These are phyloP conservation scores for Pascua sp. DNA, from an alignment of 1,284 basidiomycete species.

Conservation along the genomic window DNA sequence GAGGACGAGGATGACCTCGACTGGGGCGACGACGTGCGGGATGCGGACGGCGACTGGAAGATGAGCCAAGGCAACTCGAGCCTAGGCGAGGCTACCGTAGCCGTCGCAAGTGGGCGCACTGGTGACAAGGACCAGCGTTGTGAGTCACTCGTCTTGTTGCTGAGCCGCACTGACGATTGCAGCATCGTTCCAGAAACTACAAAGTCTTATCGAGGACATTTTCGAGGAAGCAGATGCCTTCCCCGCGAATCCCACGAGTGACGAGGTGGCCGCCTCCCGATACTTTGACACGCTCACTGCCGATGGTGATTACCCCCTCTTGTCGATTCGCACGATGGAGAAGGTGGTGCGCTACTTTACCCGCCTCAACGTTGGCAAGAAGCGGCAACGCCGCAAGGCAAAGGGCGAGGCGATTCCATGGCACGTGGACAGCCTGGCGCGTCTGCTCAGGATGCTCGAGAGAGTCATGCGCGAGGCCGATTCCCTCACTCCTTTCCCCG, in stretches of 20 bases:
- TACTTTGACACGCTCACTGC: constrained; percentile 65
- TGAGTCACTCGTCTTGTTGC: constrained; percentile 39
- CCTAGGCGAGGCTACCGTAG: neutral
- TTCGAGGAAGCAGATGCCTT: constrained; percentile 83
- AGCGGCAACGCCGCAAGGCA: constrained; percentile 13
- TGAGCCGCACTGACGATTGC: constrained; percentile 3
- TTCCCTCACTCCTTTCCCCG: constrained; percentile 64
- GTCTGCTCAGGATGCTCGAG: constrained; percentile 71
- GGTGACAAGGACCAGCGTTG: constrained; percentile 73
- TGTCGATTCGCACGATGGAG: constrained; percentile 60
- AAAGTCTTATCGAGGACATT: constrained; percentile 70
- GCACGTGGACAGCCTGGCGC: constrained; percentile 60
- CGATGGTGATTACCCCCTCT: constrained; percentile 59
- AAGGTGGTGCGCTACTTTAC: constrained; percentile 55
- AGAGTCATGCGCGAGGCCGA: constrained; percentile 69
- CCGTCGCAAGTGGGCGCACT: constrained; percentile 45
- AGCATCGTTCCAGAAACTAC: constrained; percentile 72
- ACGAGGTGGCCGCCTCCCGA: constrained; percentile 54
- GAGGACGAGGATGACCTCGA: constrained; percentile 37
- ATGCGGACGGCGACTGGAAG: constrained; percentile 34
- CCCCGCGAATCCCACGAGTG: constrained; percentile 59
- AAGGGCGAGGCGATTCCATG: constrained; percentile 26
- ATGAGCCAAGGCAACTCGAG: constrained; percentile 16
- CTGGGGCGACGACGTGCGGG: constrained; percentile 28
- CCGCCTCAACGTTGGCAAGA: constrained; percentile 24